phyloP scores from a whole-genome alignment of 495 filamentous ascomycete species.

The Corynascus novoguineensis region DNA sequence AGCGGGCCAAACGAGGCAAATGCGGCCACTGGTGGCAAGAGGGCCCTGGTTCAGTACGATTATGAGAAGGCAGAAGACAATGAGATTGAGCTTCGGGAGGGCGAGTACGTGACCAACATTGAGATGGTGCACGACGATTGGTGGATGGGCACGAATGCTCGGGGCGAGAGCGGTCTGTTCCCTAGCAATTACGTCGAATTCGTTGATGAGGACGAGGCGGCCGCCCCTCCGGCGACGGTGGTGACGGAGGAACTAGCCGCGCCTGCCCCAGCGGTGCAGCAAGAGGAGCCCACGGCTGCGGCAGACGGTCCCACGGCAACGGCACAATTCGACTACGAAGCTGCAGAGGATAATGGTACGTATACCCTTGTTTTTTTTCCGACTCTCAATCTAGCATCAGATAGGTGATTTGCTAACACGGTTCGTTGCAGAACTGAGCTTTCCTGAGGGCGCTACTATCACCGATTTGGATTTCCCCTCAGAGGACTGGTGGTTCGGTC shows the following conservation, averaged over 20 bases:
- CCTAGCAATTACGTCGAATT: constrained; percentile 95
- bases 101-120: constrained; percentile 87
- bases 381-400: too few relatives aligned
- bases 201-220: constrained; percentile 50
- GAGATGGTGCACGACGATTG: constrained; percentile 97
- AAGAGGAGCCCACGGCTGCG: constrained; percentile 26
- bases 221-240: constrained; percentile 22
- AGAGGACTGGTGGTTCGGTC: constrained; percentile 97
- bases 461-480: constrained; percentile 79
- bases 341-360: constrained; percentile 86
- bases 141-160: constrained; percentile 87
- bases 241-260: constrained; percentile 17
- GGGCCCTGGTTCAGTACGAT: constrained; percentile 82
- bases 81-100: constrained; percentile 86
- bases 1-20: constrained; percentile 25
- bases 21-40: constrained; percentile 46
- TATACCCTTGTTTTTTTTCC: not conserved
- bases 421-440: constrained; percentile 59
- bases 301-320: constrained; percentile 60
- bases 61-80: constrained; percentile 98
- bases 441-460: constrained; percentile 83
- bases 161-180: constrained; percentile 82
- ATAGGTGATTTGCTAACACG: constrained; percentile 17
- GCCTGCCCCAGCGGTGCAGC: constrained; percentile 27
- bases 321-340: constrained; percentile 94